Base-by-base conservation (phyloP, 2,329 filamentous ascomycete genomes). In the Fusarium sterilihyphosum region DNA sequence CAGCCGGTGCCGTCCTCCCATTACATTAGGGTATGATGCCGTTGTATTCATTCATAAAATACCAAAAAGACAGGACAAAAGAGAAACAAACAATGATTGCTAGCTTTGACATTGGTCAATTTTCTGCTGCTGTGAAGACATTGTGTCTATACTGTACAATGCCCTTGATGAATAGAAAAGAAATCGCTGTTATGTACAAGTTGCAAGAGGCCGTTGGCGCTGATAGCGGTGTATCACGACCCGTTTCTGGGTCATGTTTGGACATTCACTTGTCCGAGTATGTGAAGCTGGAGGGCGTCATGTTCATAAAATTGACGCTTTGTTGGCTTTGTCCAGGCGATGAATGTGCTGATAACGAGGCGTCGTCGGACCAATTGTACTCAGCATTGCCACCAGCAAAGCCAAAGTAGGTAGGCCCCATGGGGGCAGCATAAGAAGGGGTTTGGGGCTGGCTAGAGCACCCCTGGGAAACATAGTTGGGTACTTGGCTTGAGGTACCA, bases 361-460 rank as follows among this genome's bases (percentile, higher is more conserved):
- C 83, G 47, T 85, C 83, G 57, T 85, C 83, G 10, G 88, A 84
- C 83, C 88, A 89, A 74, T 86, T 85, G 76, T 87, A 89, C 70
- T 89, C 87, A 22, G 85, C 78, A 46, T 85, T 86, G 37, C 76
- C 80, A 40, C 78, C 81, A 62, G 81, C 80, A 59, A 79, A 82
- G 35, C 77, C 79, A 60, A 84, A 84, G 56, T 86, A 87, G 16
- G 81, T 77, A 16, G 84, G 81, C 3, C 83, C 83, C 77, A 88
- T 83, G 60, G 82, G 82, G 53, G 82, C 80, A 8, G 83, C 80
- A 58, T 85, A 86, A 5, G 86, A 83, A 9, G 87, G 87, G 6
- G 88, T 88, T 22, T 85, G 81, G 16, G 87, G 85, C 65, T 88
- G 85, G 78, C 85, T 87, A 18, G 79, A 74, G 57, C 80, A 78